These are phyloP conservation scores for Fusarium musae DNA, from an alignment of 2,329 filamentous ascomycete species.

Conservation along the genomic window DNA sequence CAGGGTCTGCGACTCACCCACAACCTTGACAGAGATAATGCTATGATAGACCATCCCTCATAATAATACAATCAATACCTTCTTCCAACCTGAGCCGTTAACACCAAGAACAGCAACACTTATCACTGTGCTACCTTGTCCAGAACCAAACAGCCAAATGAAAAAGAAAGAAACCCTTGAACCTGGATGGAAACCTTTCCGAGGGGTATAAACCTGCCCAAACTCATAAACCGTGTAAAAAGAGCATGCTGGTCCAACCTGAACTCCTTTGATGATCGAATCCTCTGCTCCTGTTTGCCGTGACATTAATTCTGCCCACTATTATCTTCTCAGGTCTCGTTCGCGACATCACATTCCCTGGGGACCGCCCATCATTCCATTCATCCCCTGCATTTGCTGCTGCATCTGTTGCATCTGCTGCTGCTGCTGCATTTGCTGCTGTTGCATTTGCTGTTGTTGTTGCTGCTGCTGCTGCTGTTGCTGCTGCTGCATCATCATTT, in stretches of 20 bases:
- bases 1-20: too few species aligned
- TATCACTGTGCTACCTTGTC: slow-evolving; percentile 25
- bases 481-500: slow-evolving; percentile 47
- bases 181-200: slow-evolving; percentile 42
- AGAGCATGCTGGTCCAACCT: slow-evolving; percentile 16
- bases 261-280: slow-evolving; percentile 35
- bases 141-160: slow-evolving; percentile 7
- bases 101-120: slow-evolving; percentile 32
- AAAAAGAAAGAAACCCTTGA: slow-evolving; percentile 28
- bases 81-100: slow-evolving; percentile 16
- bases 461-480: slow-evolving; percentile 42
- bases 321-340: neutral
- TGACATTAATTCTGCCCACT: slow-evolving; percentile 16
- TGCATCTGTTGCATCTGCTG: slow-evolving; percentile 43
- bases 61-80: slow-evolving; percentile 16
- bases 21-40: neutral
- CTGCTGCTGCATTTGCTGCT: slow-evolving; percentile 42
- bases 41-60: neutral
- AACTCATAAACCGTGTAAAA: slow-evolving; percentile 30
- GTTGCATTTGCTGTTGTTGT: slow-evolving; percentile 45
- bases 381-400: slow-evolving; percentile 42
- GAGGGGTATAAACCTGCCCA: slow-evolving; percentile 49
- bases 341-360: slow-evolving; percentile 56
- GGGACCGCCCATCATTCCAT: slow-evolving; percentile 63
- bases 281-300: slow-evolving; percentile 12